A percentile compares a stretch with the other conserved stretches of the same genome.
Conservation (phyloP, 202 grass and related monocot genomes). For the Digitaria exilis region DNA sequence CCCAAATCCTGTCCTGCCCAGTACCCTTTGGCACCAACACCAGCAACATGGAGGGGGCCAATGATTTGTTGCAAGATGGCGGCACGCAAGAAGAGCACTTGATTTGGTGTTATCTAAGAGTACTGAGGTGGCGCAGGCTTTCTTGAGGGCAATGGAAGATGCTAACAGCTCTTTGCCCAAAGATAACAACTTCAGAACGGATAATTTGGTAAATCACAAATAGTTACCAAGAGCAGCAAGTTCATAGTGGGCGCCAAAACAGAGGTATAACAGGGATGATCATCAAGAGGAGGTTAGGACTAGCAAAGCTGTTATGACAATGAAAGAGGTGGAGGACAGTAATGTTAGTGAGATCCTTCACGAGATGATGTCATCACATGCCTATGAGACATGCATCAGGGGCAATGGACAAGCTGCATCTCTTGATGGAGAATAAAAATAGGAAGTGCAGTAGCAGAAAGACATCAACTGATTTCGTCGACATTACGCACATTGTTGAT, state of each 20-base stretch:
- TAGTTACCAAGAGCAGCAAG: not conserved
- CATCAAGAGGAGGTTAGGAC: too few relatives aligned
- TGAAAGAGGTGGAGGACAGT: too few relatives aligned
- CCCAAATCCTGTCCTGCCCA: slow-evolving; percentile 8
- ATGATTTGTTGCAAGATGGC: not conserved
- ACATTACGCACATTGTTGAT: too few relatives aligned
- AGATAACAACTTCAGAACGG: too few relatives aligned
- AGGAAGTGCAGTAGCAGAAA: not conserved
- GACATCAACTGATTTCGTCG: not conserved
- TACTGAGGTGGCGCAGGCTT: not conserved
- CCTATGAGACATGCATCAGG: not conserved
- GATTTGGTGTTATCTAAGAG: not conserved
- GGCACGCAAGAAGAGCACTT: not conserved
- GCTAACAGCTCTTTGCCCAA: slow-evolving; percentile 41
- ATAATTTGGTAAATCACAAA: not conserved
- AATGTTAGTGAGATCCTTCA: not conserved
- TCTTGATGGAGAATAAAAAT: not conserved
- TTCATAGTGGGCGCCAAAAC: too few relatives aligned
- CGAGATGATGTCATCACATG: not conserved
- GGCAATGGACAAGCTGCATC: not conserved
- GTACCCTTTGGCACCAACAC: not conserved
- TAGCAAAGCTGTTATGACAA: too few relatives aligned
- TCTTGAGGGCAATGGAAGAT: slow-evolving; percentile 49
- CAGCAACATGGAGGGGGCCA: not conserved
- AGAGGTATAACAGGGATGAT: too few relatives aligned